phyloP scores from a whole-genome alignment of 257 asterid genomes.

The Nicotiana sylvestris region DNA sequence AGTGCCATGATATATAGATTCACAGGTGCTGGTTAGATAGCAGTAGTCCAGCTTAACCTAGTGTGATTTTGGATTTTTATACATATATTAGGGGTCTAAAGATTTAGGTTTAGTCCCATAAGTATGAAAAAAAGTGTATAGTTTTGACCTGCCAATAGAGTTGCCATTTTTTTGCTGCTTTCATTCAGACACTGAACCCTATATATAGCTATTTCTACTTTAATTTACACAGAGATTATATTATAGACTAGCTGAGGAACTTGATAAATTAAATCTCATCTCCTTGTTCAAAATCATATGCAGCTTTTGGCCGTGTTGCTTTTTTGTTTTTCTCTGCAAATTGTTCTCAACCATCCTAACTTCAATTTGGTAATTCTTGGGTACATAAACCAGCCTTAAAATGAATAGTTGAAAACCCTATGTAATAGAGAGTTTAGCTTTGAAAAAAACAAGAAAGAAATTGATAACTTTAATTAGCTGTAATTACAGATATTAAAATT shows the following conservation, averaged over 20 bases:
- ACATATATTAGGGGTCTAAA: background rate
- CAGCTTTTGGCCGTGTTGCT: constrained; percentile 23
- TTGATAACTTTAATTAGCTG: background rate
- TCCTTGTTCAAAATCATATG: constrained; percentile 13
- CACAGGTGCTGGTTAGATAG: background rate
- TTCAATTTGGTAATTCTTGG: constrained; percentile 12
- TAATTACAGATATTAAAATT: no score
- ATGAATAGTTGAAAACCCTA: background rate
- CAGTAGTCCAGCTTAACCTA: constrained; percentile 16
- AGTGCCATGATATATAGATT: constrained; percentile 3
- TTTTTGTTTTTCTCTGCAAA: background rate
- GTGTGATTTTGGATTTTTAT: background rate
- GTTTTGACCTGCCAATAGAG: constrained; percentile 70
- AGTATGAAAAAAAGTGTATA: background rate
- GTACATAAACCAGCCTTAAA: constrained; percentile 10
- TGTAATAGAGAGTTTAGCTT: background rate
- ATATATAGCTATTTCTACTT: constrained; percentile 6
- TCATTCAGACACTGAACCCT: background rate
- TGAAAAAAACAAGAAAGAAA: background rate
- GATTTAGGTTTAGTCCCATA: constrained; percentile 1
- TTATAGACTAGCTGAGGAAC: background rate
- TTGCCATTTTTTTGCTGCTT: constrained; percentile 24
- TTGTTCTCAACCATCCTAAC: constrained; percentile 11
- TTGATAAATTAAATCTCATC: constrained; percentile 16
- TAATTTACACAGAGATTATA: background rate